Conservation (phyloP, 1,284 basidiomycete species). For the Rhodotorula mucilaginosa region DNA sequence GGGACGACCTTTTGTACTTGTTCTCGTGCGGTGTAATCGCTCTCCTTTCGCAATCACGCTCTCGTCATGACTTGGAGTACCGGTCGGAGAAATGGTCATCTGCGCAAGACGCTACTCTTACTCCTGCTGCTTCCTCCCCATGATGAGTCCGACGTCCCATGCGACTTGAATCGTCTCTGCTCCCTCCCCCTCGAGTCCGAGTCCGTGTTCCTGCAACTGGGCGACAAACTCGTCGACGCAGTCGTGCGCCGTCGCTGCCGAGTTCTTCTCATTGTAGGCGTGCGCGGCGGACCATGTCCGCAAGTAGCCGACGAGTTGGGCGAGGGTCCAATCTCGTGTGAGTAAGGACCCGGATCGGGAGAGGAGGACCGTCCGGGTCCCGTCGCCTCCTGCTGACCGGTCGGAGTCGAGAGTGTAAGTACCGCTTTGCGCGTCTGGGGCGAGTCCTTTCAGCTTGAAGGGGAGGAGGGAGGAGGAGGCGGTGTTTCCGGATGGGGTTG, state of each 20-base stretch:
- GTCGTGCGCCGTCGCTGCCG: neutral
- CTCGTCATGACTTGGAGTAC: neutral
- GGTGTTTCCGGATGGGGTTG: no score
- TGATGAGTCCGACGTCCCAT: conserved; percentile 68
- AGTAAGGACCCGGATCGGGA: conserved; percentile 51
- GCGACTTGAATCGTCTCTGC: conserved; percentile 61
- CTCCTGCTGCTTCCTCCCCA: conserved; percentile 52
- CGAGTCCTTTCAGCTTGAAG: no score
- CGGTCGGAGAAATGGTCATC: neutral
- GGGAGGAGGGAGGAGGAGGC: neutral
- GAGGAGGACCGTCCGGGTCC: conserved; percentile 49
- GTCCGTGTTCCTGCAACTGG: conserved; percentile 53
- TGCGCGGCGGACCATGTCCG: conserved; percentile 70
- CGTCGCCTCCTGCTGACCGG: no score
- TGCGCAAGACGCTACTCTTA: neutral
- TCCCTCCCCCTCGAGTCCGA: conserved; percentile 44
- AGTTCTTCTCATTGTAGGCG: conserved; percentile 59
- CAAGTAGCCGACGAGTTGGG: conserved; percentile 65
- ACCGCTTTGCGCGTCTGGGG: neutral
- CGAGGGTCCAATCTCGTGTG: conserved; percentile 63
- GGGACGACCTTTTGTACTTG: no score
- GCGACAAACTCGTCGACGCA: conserved; percentile 60
- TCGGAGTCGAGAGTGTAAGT: neutral
- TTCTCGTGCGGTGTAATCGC: no score
- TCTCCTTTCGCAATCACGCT: no score